phyloP scores from a whole-genome alignment of 345 rosid species.

The Salix suchowensis region DNA sequence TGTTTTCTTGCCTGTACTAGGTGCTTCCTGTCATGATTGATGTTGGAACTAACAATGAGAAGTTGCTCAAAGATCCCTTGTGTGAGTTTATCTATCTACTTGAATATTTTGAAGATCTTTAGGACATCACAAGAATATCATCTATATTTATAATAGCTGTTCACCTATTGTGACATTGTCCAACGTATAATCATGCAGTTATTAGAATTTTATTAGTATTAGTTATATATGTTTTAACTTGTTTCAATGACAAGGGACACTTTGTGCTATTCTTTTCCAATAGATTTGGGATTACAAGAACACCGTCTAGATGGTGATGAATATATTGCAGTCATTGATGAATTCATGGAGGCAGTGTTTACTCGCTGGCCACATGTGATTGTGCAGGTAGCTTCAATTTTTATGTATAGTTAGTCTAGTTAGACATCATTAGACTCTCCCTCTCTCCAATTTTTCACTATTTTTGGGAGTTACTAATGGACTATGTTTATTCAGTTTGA shows the following conservation, averaged over 20 bases:
- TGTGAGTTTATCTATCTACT: conserved; percentile 53
- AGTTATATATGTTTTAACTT: not conserved
- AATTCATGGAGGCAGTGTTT: conserved; percentile 97
- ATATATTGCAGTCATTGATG: conserved; percentile 72
- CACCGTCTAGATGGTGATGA: conserved; percentile 82
- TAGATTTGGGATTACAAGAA: conserved; percentile 92
- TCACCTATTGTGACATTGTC: not conserved
- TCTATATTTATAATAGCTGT: not conserved
- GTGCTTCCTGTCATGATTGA: conserved; percentile 99
- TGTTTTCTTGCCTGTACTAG: conserved; percentile 34
- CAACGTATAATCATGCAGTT: not conserved
- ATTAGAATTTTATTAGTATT: not conserved
- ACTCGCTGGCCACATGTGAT: conserved; percentile 97
- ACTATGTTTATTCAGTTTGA: conserved; percentile 60
- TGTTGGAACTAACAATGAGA: conserved; percentile 97
- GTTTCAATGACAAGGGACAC: not conserved
- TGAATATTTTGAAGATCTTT: conserved; percentile 2
- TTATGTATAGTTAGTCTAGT: not conserved
- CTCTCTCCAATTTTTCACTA: not conserved
- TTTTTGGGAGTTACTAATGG: conserved; percentile 1
- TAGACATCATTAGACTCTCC: not conserved
- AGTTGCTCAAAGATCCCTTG: conserved; percentile 70
- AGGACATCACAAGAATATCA: not conserved
- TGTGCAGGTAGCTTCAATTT: conserved; percentile 64
- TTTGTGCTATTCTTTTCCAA: conserved; percentile 21